Evolutionary conservation across 2,329 filamentous ascomycete species (phyloP), one percentile per base, ranked within the genome.

Genomic region (Cercospora berteroae): DNA sequence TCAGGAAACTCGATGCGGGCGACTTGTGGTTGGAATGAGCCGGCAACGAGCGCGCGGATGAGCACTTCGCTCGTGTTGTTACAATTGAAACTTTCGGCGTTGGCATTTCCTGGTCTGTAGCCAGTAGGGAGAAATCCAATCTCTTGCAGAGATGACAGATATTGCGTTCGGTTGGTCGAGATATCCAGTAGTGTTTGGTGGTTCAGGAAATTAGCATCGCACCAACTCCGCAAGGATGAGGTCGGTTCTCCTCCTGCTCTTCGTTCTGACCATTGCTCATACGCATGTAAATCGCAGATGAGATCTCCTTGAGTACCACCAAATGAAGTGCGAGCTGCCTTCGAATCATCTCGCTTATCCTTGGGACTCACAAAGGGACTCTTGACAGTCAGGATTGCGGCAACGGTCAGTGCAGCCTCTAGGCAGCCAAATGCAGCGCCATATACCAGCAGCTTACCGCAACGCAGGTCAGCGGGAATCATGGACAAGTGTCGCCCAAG

Each of bases 371-470:
- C 80, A 76, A 99, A 99, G 0, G 95, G 94, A 69, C 89, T 93
- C 74, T 89, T 90, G 29, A 92, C 90, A 64, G 93, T 97, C n/a
- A 99, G 84, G 48, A 98, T 95, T 8, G 94, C 90, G 1, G 95
- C 92, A 69, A 98, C 94, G 2, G 91, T 93, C 64, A 98, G 85
- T 72, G 90, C 93, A 62, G 94, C 89, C 74, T 97, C 93, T 6
- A 98, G 85, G 75, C 94, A 98, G 36, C 92, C 92, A 75, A 99
- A 98, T 66, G 96, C 93, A 16, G 93, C 90, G 5, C 95, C 95
- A 76, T 96, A 97, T 3, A 99, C 92, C 85, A 99, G 93, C 36
- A 99, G 85, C 80, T 99, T 99, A 56, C 92, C 93, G 77, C 93
- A 96, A 29, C 94, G 89, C 58, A 99, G 84, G 76, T 99, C 95